A percentile compares a stretch with the other conserved stretches of the same genome.
Evolutionary conservation across 2,329 filamentous ascomycete genomes (phyloP).

Genomic region (Colletotrichum brevisporum): DNA sequence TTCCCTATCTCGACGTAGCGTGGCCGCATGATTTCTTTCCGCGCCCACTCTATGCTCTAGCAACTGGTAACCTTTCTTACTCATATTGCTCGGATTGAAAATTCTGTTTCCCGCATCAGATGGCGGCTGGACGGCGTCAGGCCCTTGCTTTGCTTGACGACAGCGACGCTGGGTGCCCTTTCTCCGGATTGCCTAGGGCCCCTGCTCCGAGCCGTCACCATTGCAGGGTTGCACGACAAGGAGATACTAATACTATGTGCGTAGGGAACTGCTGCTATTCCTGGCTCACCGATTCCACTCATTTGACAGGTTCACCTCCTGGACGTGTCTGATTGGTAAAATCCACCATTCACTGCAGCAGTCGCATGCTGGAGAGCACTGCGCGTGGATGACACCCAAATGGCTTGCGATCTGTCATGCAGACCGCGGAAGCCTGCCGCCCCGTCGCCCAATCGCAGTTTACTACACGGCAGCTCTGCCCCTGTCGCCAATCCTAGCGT

Average conservation of each 20-base stretch:
- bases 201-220: constrained; percentile 19
- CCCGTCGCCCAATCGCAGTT: constrained; percentile 19
- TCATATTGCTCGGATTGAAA: too few relatives aligned
- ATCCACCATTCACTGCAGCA: not conserved
- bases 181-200: constrained; percentile 19
- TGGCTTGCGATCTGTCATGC: constrained; percentile 10
- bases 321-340: not conserved
- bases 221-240: constrained; percentile 10
- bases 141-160: too few relatives aligned
- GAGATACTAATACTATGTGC: not conserved
- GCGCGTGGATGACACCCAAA: not conserved
- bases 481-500: constrained; percentile 6
- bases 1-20: constrained; percentile 18
- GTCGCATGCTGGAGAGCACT: not conserved
- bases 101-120: too few relatives aligned
- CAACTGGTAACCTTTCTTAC: constrained; percentile 3
- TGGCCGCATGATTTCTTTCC: constrained; percentile 1
- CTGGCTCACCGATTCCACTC: not conserved
- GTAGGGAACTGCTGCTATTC: constrained; percentile 15
- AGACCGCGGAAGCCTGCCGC: constrained; percentile 24
- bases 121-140: too few relatives aligned
- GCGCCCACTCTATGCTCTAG: not conserved
- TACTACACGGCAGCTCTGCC: not conserved
- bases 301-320: not conserved
- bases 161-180: constrained; percentile 5